These are phyloP conservation scores for Cymbopogon flexuosus DNA, from an alignment of 202 grass and related monocot species.

Conservation along the genomic window DNA sequence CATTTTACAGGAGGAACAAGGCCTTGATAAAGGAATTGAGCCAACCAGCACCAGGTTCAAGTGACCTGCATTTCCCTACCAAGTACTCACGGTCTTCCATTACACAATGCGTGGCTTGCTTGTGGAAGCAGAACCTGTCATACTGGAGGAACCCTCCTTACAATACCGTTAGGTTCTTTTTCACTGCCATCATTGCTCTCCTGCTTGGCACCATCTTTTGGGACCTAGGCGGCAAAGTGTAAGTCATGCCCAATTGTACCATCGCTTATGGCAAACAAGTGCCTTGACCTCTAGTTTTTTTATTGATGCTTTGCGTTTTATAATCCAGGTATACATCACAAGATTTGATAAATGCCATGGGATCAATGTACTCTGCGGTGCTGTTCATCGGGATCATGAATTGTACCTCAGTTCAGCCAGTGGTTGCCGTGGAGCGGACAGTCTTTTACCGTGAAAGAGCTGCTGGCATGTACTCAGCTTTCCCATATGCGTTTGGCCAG, in stretches of 20 bases:
- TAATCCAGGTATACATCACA: slow-evolving; percentile 45
- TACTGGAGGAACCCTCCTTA: slow-evolving; percentile 96
- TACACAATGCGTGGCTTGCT: slow-evolving; percentile 65
- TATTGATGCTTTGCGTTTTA: slow-evolving; percentile 14
- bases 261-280: slow-evolving; percentile 9
- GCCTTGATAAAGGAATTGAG: slow-evolving; percentile 70
- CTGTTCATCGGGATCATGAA: slow-evolving; percentile 68
- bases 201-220: slow-evolving; percentile 82
- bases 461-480: slow-evolving; percentile 85
- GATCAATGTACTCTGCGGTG: slow-evolving; percentile 75
- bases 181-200: slow-evolving; percentile 66
- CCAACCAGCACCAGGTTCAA: slow-evolving; percentile 49
- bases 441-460: slow-evolving; percentile 94
- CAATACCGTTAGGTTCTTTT: slow-evolving; percentile 72
- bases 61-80: slow-evolving; percentile 61
- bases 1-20: slow-evolving; percentile 66
- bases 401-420: slow-evolving; percentile 64
- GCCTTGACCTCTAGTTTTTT: background rate
- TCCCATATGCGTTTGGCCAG: slow-evolving; percentile 88
- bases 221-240: slow-evolving; percentile 79
- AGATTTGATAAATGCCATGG: slow-evolving; percentile 80
- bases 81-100: slow-evolving; percentile 50
- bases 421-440: slow-evolving; percentile 69
- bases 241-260: slow-evolving; percentile 14
- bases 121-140: slow-evolving; percentile 84